Percentiles rank a stretch among this genome's conserved stretches.
phyloP scores from a whole-genome alignment of 1,284 basidiomycete species.

The Stygiomarasmius scandens region DNA sequence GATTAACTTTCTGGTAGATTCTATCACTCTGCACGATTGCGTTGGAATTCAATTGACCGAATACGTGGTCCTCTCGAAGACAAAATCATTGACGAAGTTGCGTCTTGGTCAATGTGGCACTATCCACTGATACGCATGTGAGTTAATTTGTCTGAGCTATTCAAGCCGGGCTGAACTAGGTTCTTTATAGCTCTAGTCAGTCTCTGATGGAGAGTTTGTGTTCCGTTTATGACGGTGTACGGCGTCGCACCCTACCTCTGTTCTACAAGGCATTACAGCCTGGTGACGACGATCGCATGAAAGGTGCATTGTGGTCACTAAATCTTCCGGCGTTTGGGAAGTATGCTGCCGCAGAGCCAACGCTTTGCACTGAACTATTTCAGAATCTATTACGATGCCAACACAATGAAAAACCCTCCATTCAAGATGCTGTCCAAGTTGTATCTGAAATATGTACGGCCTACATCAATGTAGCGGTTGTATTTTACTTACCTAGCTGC shows the following conservation, averaged over 20 bases:
- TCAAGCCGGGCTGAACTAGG: background rate
- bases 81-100: constrained; percentile 76
- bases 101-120: constrained; percentile 85
- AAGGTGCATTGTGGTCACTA: constrained; percentile 88
- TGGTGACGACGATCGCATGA: constrained; percentile 82
- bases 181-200: constrained; percentile 54
- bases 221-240: constrained; percentile 77
- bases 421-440: constrained; percentile 63
- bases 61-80: constrained; percentile 74
- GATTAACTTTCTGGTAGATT: constrained; percentile 39
- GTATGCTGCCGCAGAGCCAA: constrained; percentile 62
- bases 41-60: constrained; percentile 76
- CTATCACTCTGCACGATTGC: constrained; percentile 68
- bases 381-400: constrained; percentile 63
- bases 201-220: constrained; percentile 60
- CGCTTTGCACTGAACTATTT: constrained; percentile 50
- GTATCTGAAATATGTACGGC: constrained; percentile 65
- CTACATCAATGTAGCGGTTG: background rate
- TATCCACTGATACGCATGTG: constrained; percentile 72
- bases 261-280: constrained; percentile 74
- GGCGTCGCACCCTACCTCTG: constrained; percentile 63
- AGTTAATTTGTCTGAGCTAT: background rate
- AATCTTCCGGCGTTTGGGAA: constrained; percentile 68
- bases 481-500: constrained; percentile 6
- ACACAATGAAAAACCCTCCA: constrained; percentile 74